Conservation (phyloP, 75 land plant genomes). For the Cupressus sempervirens region DNA sequence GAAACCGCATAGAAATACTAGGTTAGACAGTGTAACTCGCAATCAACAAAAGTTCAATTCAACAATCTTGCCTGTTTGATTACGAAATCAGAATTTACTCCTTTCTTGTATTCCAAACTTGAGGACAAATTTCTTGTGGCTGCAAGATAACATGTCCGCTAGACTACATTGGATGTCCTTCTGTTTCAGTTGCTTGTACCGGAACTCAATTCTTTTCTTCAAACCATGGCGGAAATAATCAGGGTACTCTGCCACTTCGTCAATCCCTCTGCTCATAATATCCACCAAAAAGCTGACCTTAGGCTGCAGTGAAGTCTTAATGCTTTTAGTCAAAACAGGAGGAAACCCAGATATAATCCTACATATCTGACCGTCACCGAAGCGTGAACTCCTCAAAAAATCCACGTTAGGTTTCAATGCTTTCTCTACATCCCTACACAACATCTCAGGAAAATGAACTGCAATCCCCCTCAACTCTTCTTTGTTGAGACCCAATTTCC, state of each 20-base stretch:
- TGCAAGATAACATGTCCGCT: constrained; percentile 72
- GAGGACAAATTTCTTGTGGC: constrained; percentile 55
- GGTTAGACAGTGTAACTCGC: background rate
- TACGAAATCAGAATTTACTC: background rate
- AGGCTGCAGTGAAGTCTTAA: constrained; percentile 79
- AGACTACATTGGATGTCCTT: constrained; percentile 50
- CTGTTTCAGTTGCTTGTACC: constrained; percentile 56
- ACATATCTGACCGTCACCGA: constrained; percentile 43
- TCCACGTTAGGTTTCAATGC: constrained; percentile 47
- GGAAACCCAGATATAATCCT: constrained; percentile 68
- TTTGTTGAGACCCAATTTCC: constrained; percentile 48
- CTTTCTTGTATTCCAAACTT: constrained; percentile 41
- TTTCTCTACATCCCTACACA: constrained; percentile 73
- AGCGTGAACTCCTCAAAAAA: constrained; percentile 47
- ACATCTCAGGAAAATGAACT: constrained; percentile 62
- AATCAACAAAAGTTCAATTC: background rate
- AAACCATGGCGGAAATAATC: constrained; percentile 74
- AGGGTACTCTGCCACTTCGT: constrained; percentile 75
- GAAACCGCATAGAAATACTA: background rate
- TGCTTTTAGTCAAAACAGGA: constrained; percentile 73
- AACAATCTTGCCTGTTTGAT: background rate
- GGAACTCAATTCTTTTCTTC: constrained; percentile 61
- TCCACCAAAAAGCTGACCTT: constrained; percentile 69
- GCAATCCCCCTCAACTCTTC: constrained; percentile 47
- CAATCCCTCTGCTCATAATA: constrained; percentile 62